phyloP scores from a whole-genome alignment of 306 rosid species.

The Adenanthera pavonina region DNA sequence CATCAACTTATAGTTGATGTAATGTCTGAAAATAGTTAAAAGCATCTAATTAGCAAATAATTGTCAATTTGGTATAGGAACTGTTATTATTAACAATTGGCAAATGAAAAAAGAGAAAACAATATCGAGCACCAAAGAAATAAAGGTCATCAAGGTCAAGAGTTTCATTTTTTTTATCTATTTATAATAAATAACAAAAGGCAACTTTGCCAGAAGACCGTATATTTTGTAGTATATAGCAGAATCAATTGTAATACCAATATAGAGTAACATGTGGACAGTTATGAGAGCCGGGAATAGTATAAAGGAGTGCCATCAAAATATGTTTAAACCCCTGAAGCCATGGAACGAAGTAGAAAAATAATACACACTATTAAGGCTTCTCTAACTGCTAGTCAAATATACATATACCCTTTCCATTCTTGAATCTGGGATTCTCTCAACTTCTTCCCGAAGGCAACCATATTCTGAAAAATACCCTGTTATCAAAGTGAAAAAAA shows the following conservation, averaged over 20 bases:
- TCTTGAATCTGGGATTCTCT: constrained; percentile 85
- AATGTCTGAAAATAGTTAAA: constrained; percentile 56
- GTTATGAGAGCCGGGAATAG: too few relatives aligned
- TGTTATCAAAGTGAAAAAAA: constrained; percentile 11
- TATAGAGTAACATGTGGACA: background rate
- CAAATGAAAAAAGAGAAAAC: background rate
- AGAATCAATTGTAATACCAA: background rate
- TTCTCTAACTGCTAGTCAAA: background rate
- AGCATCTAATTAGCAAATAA: constrained; percentile 12
- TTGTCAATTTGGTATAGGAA: constrained; percentile 7
- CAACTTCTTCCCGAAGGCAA: constrained; percentile 84
- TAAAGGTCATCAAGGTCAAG: background rate
- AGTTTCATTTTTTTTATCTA: background rate
- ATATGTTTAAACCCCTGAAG: background rate
- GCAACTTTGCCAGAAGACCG: background rate
- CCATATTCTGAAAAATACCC: constrained; percentile 59
- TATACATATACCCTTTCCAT: constrained; percentile 84
- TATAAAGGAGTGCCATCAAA: background rate
- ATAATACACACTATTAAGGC: background rate
- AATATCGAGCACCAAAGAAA: background rate
- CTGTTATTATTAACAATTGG: background rate
- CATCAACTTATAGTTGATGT: constrained; percentile 80
- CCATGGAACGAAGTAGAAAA: background rate
- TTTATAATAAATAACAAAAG: background rate
- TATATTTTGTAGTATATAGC: background rate